A percentile compares a stretch with the other conserved stretches of the same genome.
Evolutionary conservation across 2,329 filamentous ascomycete genomes (phyloP).

Genomic region (Aspergillus ustus): DNA sequence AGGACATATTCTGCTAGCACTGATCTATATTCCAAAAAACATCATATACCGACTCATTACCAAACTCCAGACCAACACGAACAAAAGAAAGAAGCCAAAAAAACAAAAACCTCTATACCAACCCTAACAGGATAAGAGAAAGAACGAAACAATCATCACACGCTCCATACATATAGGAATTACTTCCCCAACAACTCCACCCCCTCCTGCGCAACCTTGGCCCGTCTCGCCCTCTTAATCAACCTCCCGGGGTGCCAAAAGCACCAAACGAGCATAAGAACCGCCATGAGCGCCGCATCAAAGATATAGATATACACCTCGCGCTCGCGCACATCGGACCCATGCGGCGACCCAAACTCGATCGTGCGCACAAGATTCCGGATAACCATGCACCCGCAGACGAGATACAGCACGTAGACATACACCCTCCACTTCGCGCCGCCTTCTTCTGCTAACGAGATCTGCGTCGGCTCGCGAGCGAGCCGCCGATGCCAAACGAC

Average conservation of each 20-base stretch:
- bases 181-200: not conserved
- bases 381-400: constrained; percentile 31
- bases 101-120: too few species aligned
- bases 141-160: not conserved
- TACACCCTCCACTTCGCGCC: constrained; percentile 31
- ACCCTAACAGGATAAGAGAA: too few species aligned
- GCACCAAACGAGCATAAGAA: constrained; percentile 27
- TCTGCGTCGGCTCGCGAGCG: constrained; percentile 19
- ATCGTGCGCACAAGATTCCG: constrained; percentile 36
- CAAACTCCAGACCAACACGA: too few species aligned
- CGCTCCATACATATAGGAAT: not conserved
- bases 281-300: constrained; percentile 35
- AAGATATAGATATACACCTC: constrained; percentile 41
- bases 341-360: constrained; percentile 30
- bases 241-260: constrained; percentile 32
- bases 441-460: constrained; percentile 22
- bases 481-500: constrained; percentile 31
- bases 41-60: too few species aligned
- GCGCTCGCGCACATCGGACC: constrained; percentile 24
- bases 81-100: too few species aligned
- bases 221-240: constrained; percentile 6
- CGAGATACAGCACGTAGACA: constrained; percentile 34
- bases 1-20: too few species aligned
- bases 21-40: too few species aligned
- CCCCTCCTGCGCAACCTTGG: not conserved